A percentile compares a stretch with the other conserved stretches of the same genome.
These are phyloP conservation scores for Cinnamomum chago DNA, from an alignment of 164 flowering plant species.

Conservation along the genomic window DNA sequence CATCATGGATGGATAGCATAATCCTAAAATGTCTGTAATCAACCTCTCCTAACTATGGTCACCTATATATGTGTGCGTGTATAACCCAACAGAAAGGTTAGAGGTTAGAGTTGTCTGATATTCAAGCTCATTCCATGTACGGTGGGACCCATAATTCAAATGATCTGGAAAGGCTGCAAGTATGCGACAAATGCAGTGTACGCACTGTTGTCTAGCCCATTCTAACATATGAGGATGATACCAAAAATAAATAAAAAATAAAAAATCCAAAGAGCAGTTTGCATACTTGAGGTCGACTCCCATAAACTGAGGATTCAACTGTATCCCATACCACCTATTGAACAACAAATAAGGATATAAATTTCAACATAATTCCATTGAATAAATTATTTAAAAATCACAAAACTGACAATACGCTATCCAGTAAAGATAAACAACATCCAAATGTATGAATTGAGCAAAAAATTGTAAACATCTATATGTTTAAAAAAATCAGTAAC, in stretches of 20 bases:
- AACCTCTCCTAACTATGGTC: no score
- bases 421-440: neutral
- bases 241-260: neutral
- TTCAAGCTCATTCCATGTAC: no score
- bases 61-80: no score
- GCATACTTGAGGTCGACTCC: conserved; percentile 95
- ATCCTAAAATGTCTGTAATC: no score
- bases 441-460: neutral
- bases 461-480: neutral
- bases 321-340: conserved; percentile 96
- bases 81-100: no score
- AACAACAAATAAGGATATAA: conserved; percentile 15
- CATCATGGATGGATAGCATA: no score
- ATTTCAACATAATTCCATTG: conserved; percentile 8
- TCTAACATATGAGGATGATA: neutral
- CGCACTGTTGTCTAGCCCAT: no score
- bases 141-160: no score
- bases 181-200: no score
- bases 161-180: no score
- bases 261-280: conserved; percentile 7
- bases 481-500: neutral
- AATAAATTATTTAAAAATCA: neutral
- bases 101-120: no score
- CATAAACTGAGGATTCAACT: conserved; percentile 91
- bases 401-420: neutral